Percentiles rank a stretch among this genome's conserved stretches.
phyloP scores from a whole-genome alignment of 441 rosid species.

The Pelargonium cotyledonis region DNA sequence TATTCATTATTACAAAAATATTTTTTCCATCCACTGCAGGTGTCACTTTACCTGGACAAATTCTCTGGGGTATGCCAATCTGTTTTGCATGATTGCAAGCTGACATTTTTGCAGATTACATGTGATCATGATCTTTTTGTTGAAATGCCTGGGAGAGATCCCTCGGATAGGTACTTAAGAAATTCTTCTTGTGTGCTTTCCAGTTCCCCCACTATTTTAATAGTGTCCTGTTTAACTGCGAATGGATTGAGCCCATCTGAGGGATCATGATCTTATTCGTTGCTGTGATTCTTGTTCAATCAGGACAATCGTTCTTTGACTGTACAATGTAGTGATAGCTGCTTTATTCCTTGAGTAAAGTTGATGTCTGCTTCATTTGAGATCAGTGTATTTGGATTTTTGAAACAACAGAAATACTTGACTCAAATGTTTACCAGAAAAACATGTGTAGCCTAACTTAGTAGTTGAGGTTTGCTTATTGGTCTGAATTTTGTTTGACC shows the following conservation, averaged over 20 bases:
- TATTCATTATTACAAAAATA: neutral
- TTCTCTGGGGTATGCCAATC: constrained; percentile 99
- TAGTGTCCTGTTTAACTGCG: neutral
- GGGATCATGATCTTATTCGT: too few species aligned
- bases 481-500: too few species aligned
- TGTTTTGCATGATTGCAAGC: constrained; percentile 95
- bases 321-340: neutral
- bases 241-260: too few species aligned
- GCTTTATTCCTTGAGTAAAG: neutral
- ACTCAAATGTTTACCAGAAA: too few species aligned
- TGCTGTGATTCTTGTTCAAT: too few species aligned
- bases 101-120: constrained; percentile 86
- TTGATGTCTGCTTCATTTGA: neutral
- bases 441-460: too few species aligned
- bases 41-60: constrained; percentile 92
- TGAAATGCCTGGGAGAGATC: constrained; percentile 99
- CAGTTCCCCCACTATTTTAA: neutral
- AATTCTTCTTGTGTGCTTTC: constrained; percentile 12
- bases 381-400: too few species aligned
- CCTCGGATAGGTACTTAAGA: constrained; percentile 80
- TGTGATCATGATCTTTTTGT: constrained; percentile 99
- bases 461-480: too few species aligned
- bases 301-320: neutral
- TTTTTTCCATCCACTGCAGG: constrained; percentile 42
- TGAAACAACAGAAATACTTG: too few species aligned